A percentile compares a stretch with the other conserved stretches of the same genome.
Evolutionary conservation across 768 basidiomycete genomes (phyloP).

Genomic region (Pholiota microspora): DNA sequence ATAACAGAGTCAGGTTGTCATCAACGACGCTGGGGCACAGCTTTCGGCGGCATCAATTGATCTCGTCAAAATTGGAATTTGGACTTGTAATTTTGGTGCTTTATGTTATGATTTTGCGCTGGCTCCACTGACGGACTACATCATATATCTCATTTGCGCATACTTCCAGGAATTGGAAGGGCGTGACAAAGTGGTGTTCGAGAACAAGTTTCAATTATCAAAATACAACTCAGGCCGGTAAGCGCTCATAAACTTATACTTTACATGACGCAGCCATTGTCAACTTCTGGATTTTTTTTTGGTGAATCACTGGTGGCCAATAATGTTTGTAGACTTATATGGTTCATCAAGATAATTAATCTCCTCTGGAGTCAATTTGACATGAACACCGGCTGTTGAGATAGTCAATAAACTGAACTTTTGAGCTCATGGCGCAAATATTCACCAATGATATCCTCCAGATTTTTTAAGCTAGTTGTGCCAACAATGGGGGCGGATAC

Average conservation of each 20-base stretch:
- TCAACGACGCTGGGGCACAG: background rate
- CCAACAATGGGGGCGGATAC: slow-evolving; percentile 60
- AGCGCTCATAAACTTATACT: no score
- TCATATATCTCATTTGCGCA: no score
- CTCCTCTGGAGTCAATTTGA: slow-evolving; percentile 26
- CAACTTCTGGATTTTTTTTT: no score
- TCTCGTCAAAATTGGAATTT: no score
- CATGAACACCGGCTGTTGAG: slow-evolving; percentile 19
- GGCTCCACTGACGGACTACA: no score
- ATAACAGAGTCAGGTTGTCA: background rate
- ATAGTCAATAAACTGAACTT: background rate
- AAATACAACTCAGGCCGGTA: no score
- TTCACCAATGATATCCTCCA: slow-evolving; percentile 50
- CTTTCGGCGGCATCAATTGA: background rate
- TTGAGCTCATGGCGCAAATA: background rate
- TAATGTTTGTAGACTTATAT: slow-evolving; percentile 20
- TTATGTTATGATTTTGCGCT: no score
- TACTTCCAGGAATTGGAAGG: no score
- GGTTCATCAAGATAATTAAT: slow-evolving; percentile 25
- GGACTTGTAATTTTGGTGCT: no score
- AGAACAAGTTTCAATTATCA: no score
- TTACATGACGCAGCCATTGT: no score
- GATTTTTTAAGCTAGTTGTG: slow-evolving; percentile 44
- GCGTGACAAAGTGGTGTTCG: no score
- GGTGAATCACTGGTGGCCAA: slow-evolving; percentile 15